Evolutionary conservation across 768 basidiomycete genomes (phyloP), one percentile per base, ranked within the genome.

Genomic region (Chalciporus sphaerocephalus): DNA sequence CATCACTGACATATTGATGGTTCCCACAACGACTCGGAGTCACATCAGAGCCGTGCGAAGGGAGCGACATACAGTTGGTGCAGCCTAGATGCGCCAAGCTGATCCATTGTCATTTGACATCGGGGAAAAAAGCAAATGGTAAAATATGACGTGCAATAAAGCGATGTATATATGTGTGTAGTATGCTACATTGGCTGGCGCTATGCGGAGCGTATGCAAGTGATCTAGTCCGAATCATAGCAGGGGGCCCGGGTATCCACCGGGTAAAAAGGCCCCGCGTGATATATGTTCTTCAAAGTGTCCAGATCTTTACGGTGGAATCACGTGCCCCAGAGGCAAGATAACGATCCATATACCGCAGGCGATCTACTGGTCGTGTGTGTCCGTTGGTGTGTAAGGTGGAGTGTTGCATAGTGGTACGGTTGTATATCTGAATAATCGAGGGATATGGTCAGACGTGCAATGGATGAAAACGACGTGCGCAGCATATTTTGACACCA

Each of bases 281-380:
- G 45, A 52, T 44, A 48, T 44, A 41, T 10, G 9, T 6, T 9
- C 18, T 28, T 74, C 75, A 97, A 65, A 97, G 70, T 38, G 92
- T 91, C 94, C 94, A 97, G 52, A 95, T 84, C 71, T 94, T 96
- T 54, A 95, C 77, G 39, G 75, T 72, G 16, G 87, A 74, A 68
- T 98, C 96, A 41, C 87, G 80, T 40, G 85, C 92, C 25, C 96
- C 96, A 8, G 89, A 88, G 22, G 90, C 84, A 37, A 97, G 74
- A 68, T 96, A 99, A 38, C 87, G 83, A 66, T 98, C 96, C 85
- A 96, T 95, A 69, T 95, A 98, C 38, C 96, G 80, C 51, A 98
- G 71, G 53, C 78, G 79, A 68, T 93, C 90, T 22, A 85, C 86
- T 0, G 95, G 94, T 50, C 80, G 82, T 15, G 79, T 88, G 65